These are phyloP conservation scores for Acephala macrosclerotiorum DNA, from an alignment of 2,329 filamentous ascomycete genomes.

Conservation along the genomic window DNA sequence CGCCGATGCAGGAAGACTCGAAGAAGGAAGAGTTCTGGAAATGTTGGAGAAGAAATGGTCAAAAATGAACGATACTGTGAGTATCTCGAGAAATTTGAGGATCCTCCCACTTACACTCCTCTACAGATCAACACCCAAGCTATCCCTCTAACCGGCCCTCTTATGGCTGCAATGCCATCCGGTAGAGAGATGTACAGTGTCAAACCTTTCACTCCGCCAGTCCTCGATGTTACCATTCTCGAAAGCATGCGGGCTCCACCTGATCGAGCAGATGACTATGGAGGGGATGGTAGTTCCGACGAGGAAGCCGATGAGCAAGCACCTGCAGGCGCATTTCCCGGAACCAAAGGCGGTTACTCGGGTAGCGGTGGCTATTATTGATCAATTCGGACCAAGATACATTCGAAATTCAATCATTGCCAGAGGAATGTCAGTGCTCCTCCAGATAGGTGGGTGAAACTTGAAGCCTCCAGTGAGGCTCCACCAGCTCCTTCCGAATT, in stretches of 20 bases:
- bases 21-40: constrained; percentile 85
- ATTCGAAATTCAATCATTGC: not conserved
- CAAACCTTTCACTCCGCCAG: constrained; percentile 70
- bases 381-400: not conserved
- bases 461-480: too few relatives aligned
- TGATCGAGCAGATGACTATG: constrained; percentile 53
- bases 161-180: constrained; percentile 83
- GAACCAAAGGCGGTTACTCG: constrained; percentile 51
- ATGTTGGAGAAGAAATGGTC: constrained; percentile 90
- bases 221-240: constrained; percentile 70
- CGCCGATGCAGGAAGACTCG: constrained; percentile 80
- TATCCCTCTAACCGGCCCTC: constrained; percentile 74
- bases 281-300: constrained; percentile 53
- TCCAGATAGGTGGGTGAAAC: not conserved
- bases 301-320: constrained; percentile 33
- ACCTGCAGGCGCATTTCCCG: constrained; percentile 60
- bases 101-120: constrained; percentile 16
- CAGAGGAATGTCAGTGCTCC: not conserved
- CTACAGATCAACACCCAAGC: constrained; percentile 78
- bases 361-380: constrained; percentile 41
- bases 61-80: constrained; percentile 90
- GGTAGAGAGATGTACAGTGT: constrained; percentile 85
- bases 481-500: not conserved
- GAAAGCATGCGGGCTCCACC: constrained; percentile 65
- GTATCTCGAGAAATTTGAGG: constrained; percentile 40